phyloP scores from a whole-genome alignment of 2,329 filamentous ascomycete species.

The Xylaria sp. region DNA sequence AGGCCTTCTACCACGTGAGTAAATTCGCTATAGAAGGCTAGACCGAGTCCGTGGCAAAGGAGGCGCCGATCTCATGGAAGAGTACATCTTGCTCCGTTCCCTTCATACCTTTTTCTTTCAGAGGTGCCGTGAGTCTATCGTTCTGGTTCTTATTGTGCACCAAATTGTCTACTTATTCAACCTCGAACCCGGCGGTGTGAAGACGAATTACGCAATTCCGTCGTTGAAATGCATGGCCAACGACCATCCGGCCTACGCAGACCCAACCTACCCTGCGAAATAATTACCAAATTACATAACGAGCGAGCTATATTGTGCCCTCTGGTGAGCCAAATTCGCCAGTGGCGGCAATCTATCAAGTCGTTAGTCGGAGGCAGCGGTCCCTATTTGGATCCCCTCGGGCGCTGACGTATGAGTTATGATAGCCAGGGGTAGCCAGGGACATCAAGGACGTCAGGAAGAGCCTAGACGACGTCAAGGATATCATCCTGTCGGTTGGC shows the following conservation, averaged over 20 bases:
- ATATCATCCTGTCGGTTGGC: too few species aligned
- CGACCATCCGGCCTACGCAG: conserved; percentile 48
- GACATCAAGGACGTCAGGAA: too few species aligned
- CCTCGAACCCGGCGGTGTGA: conserved; percentile 50
- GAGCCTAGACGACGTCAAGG: too few species aligned
- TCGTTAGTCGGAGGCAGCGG: conserved; percentile 43
- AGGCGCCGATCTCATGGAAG: conserved; percentile 51
- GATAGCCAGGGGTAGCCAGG: too few species aligned
- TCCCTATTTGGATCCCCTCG: too few species aligned
- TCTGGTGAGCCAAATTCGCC: conserved; percentile 44
- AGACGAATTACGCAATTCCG: conserved; percentile 44
- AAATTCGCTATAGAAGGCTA: conserved; percentile 56
- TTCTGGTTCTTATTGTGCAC: background rate
- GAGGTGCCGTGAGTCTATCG: background rate
- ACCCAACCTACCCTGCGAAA: conserved; percentile 37
- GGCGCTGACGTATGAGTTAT: too few species aligned
- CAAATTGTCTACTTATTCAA: conserved; percentile 46
- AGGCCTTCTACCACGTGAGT: conserved; percentile 47
- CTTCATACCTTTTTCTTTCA: too few species aligned
- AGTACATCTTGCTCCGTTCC: conserved; percentile 38
- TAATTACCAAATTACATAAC: conserved; percentile 39
- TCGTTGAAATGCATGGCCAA: conserved; percentile 42
- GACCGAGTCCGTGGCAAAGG: conserved; percentile 52
- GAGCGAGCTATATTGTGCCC: conserved; percentile 33
- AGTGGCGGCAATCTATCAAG: conserved; percentile 44